Evolutionary conservation across 1,139 yeast genomes (phyloP).

Genomic region (Casaregolazyma suthepensis): DNA sequence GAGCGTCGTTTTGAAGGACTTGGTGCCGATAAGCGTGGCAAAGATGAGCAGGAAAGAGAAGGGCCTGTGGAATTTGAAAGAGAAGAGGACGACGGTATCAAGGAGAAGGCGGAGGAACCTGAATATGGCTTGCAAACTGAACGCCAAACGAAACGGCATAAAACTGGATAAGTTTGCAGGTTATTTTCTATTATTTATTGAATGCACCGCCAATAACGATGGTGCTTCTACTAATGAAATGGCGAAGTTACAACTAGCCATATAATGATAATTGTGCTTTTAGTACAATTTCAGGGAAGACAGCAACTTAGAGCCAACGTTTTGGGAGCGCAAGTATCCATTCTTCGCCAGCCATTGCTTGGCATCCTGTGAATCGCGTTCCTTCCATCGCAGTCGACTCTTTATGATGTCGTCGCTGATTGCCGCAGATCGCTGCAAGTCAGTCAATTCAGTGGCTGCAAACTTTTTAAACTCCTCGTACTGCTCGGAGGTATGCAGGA

Average conservation of each 20-base stretch:
- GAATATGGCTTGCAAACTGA: slow-evolving; percentile 19
- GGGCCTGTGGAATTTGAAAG: slow-evolving; percentile 53
- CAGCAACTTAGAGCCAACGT: not conserved
- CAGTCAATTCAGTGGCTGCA: slow-evolving; percentile 47
- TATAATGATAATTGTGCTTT: not conserved
- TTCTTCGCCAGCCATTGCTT: slow-evolving; percentile 29
- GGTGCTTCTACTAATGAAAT: not conserved
- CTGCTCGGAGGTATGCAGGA: slow-evolving; percentile 42
- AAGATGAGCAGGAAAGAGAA: slow-evolving; percentile 21
- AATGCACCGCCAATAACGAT: not conserved
- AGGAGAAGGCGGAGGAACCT: slow-evolving; percentile 15
- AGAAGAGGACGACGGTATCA: slow-evolving; percentile 28
- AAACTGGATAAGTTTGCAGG: not conserved
- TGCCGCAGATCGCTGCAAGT: slow-evolving; percentile 30
- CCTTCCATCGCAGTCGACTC: slow-evolving; percentile 28
- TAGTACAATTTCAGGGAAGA: not conserved
- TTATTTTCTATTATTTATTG: not conserved
- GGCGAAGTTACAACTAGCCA: not conserved
- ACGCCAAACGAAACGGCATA: slow-evolving; percentile 1
- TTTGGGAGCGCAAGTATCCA: not conserved
- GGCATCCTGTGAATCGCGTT: slow-evolving; percentile 26
- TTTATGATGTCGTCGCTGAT: slow-evolving; percentile 30
- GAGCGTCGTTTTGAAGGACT: slow-evolving; percentile 36
- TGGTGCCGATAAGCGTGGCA: slow-evolving; percentile 18
- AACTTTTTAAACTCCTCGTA: slow-evolving; percentile 44